Percentiles rank a stretch among this genome's conserved stretches.
phyloP scores from a whole-genome alignment of 2,329 filamentous ascomycete genomes.

The Ophiostoma australiae region DNA sequence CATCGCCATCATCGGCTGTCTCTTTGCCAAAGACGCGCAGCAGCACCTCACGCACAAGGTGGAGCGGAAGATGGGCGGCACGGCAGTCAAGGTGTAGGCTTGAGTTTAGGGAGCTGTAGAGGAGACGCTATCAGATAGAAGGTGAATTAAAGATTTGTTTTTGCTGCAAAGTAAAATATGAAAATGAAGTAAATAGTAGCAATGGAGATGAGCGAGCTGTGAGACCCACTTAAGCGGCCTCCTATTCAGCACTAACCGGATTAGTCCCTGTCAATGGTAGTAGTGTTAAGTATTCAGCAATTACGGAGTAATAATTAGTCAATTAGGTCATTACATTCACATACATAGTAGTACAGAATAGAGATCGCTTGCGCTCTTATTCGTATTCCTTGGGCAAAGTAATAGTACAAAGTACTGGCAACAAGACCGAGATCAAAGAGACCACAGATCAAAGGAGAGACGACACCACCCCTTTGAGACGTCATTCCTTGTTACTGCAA shows the following conservation, averaged over 20 bases:
- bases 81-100: background rate
- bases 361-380: background rate
- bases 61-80: constrained; percentile 17
- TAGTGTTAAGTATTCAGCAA: no score
- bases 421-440: background rate
- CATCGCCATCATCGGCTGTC: constrained; percentile 20
- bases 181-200: background rate
- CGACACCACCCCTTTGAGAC: background rate
- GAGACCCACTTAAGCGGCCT: background rate
- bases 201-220: background rate
- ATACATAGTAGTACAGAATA: no score
- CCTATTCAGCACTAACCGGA: background rate
- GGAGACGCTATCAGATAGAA: no score
- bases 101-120: no score
- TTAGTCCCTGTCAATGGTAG: background rate
- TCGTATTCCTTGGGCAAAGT: background rate
- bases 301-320: background rate
- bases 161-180: background rate
- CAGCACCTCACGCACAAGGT: constrained; percentile 20
- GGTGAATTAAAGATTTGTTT: no score
- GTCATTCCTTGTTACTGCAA: background rate
- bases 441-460: background rate
- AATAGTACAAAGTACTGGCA: background rate
- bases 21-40: constrained; percentile 21
- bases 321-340: background rate